Percentiles rank a stretch among this genome's conserved stretches.
Conservation (phyloP, 208 protist species). For the Trypanosoma scelopori region DNA sequence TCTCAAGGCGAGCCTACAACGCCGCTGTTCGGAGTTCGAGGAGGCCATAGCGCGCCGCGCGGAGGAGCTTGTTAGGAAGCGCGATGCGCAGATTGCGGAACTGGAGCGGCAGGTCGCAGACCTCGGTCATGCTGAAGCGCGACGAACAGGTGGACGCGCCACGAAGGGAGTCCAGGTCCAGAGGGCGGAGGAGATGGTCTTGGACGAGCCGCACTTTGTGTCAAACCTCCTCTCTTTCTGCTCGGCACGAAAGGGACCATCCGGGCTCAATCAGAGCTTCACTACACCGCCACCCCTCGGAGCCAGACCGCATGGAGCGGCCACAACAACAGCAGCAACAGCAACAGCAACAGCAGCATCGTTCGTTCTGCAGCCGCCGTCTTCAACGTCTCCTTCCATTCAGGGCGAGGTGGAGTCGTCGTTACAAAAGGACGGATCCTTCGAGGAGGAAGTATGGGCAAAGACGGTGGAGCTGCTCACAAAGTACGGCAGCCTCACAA, state of each 20-base stretch:
- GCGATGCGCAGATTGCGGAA: conserved; percentile 9
- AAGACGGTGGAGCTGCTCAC: conserved; percentile 50
- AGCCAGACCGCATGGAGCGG: background rate
- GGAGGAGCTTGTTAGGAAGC: conserved; percentile 10
- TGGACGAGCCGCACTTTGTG: conserved; percentile 20
- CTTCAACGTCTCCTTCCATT: background rate
- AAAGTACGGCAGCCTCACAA: conserved; percentile 30
- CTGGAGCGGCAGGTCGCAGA: background rate
- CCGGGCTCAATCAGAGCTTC: conserved; percentile 13
- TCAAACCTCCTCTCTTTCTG: conserved; percentile 15
- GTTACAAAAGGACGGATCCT: conserved; percentile 13
- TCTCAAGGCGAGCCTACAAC: conserved; percentile 33
- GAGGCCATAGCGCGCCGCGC: conserved; percentile 18
- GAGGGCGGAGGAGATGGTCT: background rate
- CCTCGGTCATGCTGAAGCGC: background rate
- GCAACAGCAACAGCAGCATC: background rate
- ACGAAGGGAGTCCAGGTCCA: conserved; percentile 8
- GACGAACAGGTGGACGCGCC: background rate
- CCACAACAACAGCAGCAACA: background rate
- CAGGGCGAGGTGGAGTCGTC: background rate
- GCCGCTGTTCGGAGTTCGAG: conserved; percentile 27
- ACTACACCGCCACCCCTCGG: background rate
- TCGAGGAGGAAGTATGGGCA: conserved; percentile 45
- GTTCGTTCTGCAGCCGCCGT: background rate
- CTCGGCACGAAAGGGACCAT: background rate